Evolutionary conservation across 2,329 filamentous ascomycete genomes (phyloP), one percentile per base, ranked within the genome.

Genomic region (Dactylellina cionopaga): DNA sequence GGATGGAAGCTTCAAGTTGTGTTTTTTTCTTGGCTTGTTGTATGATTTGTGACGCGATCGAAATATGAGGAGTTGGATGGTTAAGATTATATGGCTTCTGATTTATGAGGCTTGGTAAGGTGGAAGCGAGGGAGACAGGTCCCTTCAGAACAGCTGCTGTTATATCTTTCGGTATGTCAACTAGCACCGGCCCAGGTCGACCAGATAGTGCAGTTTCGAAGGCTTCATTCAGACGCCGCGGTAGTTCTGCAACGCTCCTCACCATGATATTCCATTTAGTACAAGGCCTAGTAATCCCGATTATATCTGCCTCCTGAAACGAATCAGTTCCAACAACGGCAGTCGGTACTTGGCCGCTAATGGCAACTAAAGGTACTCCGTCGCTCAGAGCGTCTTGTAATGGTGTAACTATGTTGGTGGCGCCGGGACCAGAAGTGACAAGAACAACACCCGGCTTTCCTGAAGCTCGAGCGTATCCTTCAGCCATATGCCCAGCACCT

Each of bases 191-290:
- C 22, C 95, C 95, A 13, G 95, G 95, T 51, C 95, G 88, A 71
- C 95, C 95, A 78, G 90, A 95, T 41, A 92, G 98, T 39, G 95
- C 95, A 79, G 98, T 98, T 83, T 98, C 93, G 79, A 98, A 98
- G 49, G 95, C 95, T 83, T 98, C 95, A 81, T 97, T 96, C 79
- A 98, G 98, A 75, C 94, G 88, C 77, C 91, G 88, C 54, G 95
- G 95, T 63, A 99, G 85, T 82, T 99, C 95, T 55, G 92, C 92
- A 62, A 96, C 89, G 80, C 90, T 94, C 86, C 96, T 97, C 51
- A 97, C 92, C 92, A 98, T 96, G 72, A 96, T 92, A 78, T 98
- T 98, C 95, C 95, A 99, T 84, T 98, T 98, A 77, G 93, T 97
- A 85, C 93, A 97, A 17, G 93, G 89, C 78, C 94, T 87, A 29